Conservation (phyloP, 2,329 filamentous ascomycete genomes). For the Paecilomyces dactylethromorphus region DNA sequence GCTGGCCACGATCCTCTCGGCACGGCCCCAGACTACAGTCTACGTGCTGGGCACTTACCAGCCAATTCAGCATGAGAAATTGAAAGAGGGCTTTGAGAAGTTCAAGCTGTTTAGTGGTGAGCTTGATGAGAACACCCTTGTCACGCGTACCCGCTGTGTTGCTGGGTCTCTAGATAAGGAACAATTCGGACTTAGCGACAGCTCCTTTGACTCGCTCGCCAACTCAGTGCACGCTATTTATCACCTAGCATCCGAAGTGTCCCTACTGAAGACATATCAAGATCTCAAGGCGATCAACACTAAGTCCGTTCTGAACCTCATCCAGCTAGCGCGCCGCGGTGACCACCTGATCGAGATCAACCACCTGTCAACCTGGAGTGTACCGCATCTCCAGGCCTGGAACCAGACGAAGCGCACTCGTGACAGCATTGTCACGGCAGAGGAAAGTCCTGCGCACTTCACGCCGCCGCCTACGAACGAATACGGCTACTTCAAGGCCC, state of each 20-base stretch:
- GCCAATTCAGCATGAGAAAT: neutral
- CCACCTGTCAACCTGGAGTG: neutral
- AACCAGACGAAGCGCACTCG: neutral
- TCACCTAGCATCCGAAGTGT: neutral
- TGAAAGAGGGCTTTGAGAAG: neutral
- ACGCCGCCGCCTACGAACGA: neutral
- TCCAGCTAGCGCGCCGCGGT: neutral
- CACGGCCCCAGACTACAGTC: neutral
- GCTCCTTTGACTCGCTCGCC: neutral
- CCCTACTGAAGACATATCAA: neutral
- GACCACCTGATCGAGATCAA: neutral
- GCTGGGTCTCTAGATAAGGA: neutral
- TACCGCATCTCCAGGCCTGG: neutral
- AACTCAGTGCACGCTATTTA: neutral
- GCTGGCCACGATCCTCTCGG: neutral
- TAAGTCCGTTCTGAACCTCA: neutral
- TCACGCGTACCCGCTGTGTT: neutral
- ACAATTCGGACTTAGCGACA: neutral
- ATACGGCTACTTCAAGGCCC: neutral
- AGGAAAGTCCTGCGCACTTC: neutral
- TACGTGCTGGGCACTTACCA: neutral
- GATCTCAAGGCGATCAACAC: neutral
- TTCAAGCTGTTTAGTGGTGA: neutral
- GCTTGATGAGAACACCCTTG: neutral
- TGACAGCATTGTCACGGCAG: neutral